Evolutionary conservation across 1,284 basidiomycete genomes (phyloP), one percentile per base, ranked within the genome.

Genomic region (Cryptococcus sp.): DNA sequence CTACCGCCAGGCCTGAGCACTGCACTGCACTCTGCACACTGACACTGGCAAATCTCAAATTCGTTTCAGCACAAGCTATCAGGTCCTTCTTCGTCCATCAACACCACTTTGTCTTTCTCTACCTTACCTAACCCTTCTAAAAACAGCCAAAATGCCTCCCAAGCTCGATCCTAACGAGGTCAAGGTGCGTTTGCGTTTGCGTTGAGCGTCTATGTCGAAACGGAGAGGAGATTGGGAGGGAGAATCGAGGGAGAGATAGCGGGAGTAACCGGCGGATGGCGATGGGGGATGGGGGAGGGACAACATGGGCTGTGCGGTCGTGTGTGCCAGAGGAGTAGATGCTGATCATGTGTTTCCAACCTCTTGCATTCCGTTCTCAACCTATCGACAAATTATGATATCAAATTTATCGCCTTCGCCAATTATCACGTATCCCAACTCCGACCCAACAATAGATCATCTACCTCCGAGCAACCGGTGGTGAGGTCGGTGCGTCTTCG

Each of bases 401-500:
- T 19, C 17, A 17, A 4, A 16, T 35, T 15, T 10, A 31, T 4
- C 48, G 15, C 35, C 31, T 35, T 13, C 31, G 10, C 7, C 31
- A 35, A 35, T 13, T 35, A 13, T 54, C 46, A 25, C 31, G 31
- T 25, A 38, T 20, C 20, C 23, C 53, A 11, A 53, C 53, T 35
- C 31, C 10, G 2, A 35, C 8, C 7, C 31, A 35, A 35, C 8
- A 41, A 70, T 57, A 80, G 79, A 93, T 98, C 84, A 99, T 99
- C 87, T 94, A 96, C 87, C 90, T 99, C 81, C 89, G 96, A 77
- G 94, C 94, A 65, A 95, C 92, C 65, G 96, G 96, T 84, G 96
- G 96, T 88, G 96, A 99, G 85, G 93, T 99, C 78, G 96, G 94
- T 86, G 93, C 96, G 69, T 97, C 96, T 10, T 95, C 95, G 64